Evolutionary conservation across 2,329 filamentous ascomycete species (phyloP).

Genomic region (Fusarium nanum): DNA sequence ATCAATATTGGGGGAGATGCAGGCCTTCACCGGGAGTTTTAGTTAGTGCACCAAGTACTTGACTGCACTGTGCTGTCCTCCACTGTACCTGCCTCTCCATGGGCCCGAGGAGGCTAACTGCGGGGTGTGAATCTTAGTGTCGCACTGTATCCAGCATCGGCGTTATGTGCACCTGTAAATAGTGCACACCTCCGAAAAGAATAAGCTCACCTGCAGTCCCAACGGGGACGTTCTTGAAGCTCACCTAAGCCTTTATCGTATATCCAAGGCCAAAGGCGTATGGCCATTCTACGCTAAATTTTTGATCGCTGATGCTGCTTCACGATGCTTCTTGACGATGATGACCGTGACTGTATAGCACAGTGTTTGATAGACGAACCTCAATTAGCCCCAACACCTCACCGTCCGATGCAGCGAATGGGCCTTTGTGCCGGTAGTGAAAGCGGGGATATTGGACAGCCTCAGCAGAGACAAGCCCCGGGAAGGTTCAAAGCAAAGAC

Average conservation of each 20-base stretch:
- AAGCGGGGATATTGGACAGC: constrained; percentile 19
- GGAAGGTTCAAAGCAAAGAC: constrained; percentile 10
- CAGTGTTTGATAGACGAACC: constrained; percentile 24
- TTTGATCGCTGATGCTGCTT: background rate
- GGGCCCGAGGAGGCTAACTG: background rate
- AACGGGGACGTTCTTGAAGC: constrained; percentile 12
- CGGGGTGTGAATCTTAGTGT: background rate
- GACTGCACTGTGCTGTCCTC: background rate
- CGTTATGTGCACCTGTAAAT: constrained; percentile 19
- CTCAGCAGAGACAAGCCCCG: constrained; percentile 21
- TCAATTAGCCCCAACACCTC: constrained; percentile 19
- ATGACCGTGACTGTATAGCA: constrained; percentile 27
- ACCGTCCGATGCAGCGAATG: constrained; percentile 17
- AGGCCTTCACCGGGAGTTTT: constrained; percentile 41
- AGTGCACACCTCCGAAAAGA: constrained; percentile 26
- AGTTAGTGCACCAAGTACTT: constrained; percentile 32
- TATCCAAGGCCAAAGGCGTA: background rate
- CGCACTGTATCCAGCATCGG: constrained; percentile 21
- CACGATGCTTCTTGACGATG: background rate
- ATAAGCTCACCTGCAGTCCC: constrained; percentile 36
- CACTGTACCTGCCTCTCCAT: background rate
- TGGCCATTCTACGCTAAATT: background rate
- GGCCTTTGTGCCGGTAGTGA: constrained; percentile 29
- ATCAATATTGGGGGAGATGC: constrained; percentile 35
- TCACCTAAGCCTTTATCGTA: constrained; percentile 31